Percentiles rank a stretch among this genome's conserved stretches.
Evolutionary conservation across 768 basidiomycete species (phyloP).

Genomic region (Serendipita sp.): DNA sequence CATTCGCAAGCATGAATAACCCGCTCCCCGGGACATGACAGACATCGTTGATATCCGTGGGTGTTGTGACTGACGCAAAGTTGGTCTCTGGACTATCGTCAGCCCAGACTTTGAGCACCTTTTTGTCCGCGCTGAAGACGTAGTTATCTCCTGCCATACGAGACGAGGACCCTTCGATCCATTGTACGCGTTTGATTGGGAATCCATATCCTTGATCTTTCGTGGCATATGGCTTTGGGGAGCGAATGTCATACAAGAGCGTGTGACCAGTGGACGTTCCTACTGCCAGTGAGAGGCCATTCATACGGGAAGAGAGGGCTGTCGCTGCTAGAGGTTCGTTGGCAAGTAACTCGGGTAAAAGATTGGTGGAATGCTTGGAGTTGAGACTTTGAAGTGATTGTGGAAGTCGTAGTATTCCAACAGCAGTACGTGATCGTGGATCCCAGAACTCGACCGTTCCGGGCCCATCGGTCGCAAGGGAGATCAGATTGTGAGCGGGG

Average conservation of each 20-base stretch:
- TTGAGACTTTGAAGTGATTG: slow-evolving; percentile 25
- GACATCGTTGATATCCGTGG: slow-evolving; percentile 75
- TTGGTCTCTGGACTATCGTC: slow-evolving; percentile 69
- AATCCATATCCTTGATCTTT: slow-evolving; percentile 98
- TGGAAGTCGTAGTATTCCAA: slow-evolving; percentile 54
- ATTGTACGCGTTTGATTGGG: slow-evolving; percentile 65
- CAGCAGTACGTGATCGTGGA: slow-evolving; percentile 60
- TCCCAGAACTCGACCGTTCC: slow-evolving; percentile 96
- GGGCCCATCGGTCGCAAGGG: slow-evolving; percentile 75
- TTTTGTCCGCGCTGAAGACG: slow-evolving; percentile 85
- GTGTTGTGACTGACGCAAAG: slow-evolving; percentile 83
- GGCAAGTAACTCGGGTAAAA: slow-evolving; percentile 24
- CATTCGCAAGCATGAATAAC: slow-evolving; percentile 80
- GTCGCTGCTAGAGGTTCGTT: slow-evolving; percentile 26
- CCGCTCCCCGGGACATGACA: slow-evolving; percentile 84
- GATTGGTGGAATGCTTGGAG: slow-evolving; percentile 22
- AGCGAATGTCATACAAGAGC: slow-evolving; percentile 83
- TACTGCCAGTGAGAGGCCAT: slow-evolving; percentile 85
- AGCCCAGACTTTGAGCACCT: slow-evolving; percentile 97
- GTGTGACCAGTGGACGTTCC: slow-evolving; percentile 94
- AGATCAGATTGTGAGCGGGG: slow-evolving; percentile 75
- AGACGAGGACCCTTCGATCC: slow-evolving; percentile 71
- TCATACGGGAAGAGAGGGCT: slow-evolving; percentile 64
- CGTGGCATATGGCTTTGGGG: slow-evolving; percentile 60
- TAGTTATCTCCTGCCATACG: slow-evolving; percentile 75